Base-by-base conservation (phyloP, 2,329 filamentous ascomycete genomes). In the Meredithiella fracta region DNA sequence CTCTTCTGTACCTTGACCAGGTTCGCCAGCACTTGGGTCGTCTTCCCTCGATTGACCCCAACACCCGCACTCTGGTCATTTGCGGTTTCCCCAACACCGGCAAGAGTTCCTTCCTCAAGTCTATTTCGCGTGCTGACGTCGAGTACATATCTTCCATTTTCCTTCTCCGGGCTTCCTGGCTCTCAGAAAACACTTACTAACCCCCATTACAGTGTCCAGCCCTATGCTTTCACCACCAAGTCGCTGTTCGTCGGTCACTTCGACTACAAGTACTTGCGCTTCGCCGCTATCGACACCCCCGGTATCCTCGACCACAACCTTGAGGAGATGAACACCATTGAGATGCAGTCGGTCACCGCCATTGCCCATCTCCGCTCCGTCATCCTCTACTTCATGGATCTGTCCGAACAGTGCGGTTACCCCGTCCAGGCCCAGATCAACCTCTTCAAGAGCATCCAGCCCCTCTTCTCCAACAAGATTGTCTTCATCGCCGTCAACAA, bases 271-370 rank as follows among this genome's bases (percentile, higher is more conserved):
- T 70, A 70, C 56, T 62, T 69, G 57, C 68, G 71, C 37, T 77
- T 77, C 66, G 74, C 76, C 72, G 90, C 89, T 26, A 96, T 98
- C 63, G 92, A 98, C 71, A 98, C 92, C 9, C 91, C 91, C n/a
- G 92, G 92, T 75, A 95, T 98, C 62, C 74, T 98, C 59, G 92
- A 98, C 64, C 92, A 98, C 68, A 90, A 91, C 37, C 80, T 98
- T 7, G 92, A 97, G 71, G 92, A 97, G 73, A 98, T 97, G 92
- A 95, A 96, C 73, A 97, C 92, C 2, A 98, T 98, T 66, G 92
- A 98, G 72, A 97, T 97, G 88, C 31, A 55, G 40, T 86, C 86
- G 60, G 96, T 98, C 63, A 97, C 91, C 17, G 92, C 94, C 9
- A 95, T 98, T 72, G 92, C 92, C 53, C 94, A 98, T 74, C 76